phyloP scores from a whole-genome alignment of 345 rosid species.

The Eutrema yunnanense region DNA sequence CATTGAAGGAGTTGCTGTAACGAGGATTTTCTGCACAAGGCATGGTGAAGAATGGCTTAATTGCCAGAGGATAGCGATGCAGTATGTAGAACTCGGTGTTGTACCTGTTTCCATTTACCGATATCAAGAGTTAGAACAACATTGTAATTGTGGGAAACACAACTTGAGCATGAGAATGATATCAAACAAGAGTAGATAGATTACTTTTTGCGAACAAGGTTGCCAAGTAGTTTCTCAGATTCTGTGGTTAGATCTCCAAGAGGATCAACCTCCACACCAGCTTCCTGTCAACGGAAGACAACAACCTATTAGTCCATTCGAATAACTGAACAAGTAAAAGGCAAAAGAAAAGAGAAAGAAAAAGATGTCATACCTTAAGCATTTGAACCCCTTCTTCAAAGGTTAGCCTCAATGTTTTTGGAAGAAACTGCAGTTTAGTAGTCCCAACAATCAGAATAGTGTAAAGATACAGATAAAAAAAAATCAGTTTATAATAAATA shows the following conservation, averaged over 20 bases:
- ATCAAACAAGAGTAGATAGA: too few relatives aligned
- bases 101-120: slow-evolving; percentile 86
- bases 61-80: slow-evolving; percentile 71
- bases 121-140: too few relatives aligned
- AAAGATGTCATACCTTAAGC: slow-evolving; percentile 64
- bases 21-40: slow-evolving; percentile 68
- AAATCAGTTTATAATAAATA: too few relatives aligned
- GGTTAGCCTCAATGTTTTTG: slow-evolving; percentile 56
- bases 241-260: slow-evolving; percentile 85
- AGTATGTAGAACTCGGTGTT: slow-evolving; percentile 85
- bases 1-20: slow-evolving; percentile 90
- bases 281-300: slow-evolving; percentile 73
- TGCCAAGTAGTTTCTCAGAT: slow-evolving; percentile 81
- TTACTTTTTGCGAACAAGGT: too few relatives aligned
- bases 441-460: slow-evolving; percentile 8
- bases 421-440: slow-evolving; percentile 53
- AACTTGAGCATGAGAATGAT: too few relatives aligned
- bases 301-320: not conserved
- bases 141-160: too few relatives aligned
- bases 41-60: slow-evolving; percentile 95
- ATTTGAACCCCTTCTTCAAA: slow-evolving; percentile 88
- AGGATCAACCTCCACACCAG: slow-evolving; percentile 85
- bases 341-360: too few relatives aligned
- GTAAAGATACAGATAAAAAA: slow-evolving; percentile 3
- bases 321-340: not conserved